A percentile compares a stretch with the other conserved stretches of the same genome.
phyloP scores from a whole-genome alignment of 1,284 basidiomycete genomes.

The Apiotrichum gracile region DNA sequence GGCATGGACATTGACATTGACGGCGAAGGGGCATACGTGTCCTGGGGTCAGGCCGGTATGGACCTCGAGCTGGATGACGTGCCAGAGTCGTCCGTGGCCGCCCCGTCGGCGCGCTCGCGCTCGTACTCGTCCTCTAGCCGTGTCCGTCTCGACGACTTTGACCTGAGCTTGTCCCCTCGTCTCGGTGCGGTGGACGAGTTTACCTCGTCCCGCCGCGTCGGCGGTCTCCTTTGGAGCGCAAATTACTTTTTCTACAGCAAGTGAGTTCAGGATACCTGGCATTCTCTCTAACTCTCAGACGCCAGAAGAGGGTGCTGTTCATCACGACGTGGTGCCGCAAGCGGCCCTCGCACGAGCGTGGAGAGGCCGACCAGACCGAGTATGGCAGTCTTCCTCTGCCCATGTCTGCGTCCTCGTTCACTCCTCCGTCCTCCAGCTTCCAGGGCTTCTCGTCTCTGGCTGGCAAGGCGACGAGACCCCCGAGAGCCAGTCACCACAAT shows the following conservation, averaged over 20 bases:
- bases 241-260: constrained; percentile 97
- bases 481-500: constrained; percentile 13
- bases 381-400: constrained; percentile 26
- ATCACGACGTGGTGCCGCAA: constrained; percentile 89
- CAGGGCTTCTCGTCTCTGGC: constrained; percentile 6
- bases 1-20: constrained; percentile 38
- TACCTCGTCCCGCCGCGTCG: constrained; percentile 50
- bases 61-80: constrained; percentile 24
- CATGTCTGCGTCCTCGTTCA: constrained; percentile 28
- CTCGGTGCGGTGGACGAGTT: constrained; percentile 33
- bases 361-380: constrained; percentile 14
- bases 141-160: constrained; percentile 54
- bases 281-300: constrained; percentile 21
- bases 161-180: constrained; percentile 15
- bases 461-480: constrained; percentile 10
- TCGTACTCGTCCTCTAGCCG: not conserved
- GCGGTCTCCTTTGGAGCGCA: constrained; percentile 91
- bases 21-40: constrained; percentile 23
- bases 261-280: constrained; percentile 50
- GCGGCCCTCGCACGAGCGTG: constrained; percentile 18
- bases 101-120: not conserved
- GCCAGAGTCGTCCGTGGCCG: constrained; percentile 12
- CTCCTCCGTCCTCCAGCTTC: constrained; percentile 17
- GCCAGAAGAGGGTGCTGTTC: constrained; percentile 83
- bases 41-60: constrained; percentile 32